Base-by-base conservation (phyloP, 495 filamentous ascomycete species). In the Amorphotheca resinae region DNA sequence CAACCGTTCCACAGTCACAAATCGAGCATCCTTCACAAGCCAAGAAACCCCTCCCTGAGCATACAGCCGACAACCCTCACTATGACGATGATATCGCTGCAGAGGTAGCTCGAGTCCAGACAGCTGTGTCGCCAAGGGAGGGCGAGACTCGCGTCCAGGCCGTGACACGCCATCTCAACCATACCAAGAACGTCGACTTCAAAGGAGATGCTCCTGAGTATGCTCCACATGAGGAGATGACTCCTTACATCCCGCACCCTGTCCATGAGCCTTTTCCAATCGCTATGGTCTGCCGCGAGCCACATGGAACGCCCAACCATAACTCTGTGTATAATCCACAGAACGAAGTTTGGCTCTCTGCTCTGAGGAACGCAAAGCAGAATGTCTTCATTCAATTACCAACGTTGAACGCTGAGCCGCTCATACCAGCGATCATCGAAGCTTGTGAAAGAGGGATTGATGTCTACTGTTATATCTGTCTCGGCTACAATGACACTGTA, bases 401-500 rank as follows among this genome's bases (percentile, higher is more conserved):
- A 0, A 79, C 80, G 28, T 69, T 88, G 37, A 88, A 88, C 52
- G 80, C 82, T 9, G 72, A 70, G 42, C 75, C 79, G 0, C 65
- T 84, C 0, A 43, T 82, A 1, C 70, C 78, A 1, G 74, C 77
- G 2, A 61, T 87, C 17, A 44, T 68, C 1, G 68, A 70, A 15
- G 81, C 82, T 1, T 70, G 75, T n/a, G 67, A 74, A 38, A 67
- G 80, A 12, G 80, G 80, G 11, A 62, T 85, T 2, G 60, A 72
- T 9, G 76, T 87, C 1, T 73, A 70, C 2, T 78, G 69, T 53
- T 86, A 84, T 44, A 60, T 87, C 16, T 84, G 79, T 41, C 68
- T 87, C 1, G 80, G 83, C 1, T 88, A 88, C 56, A 87, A 87
- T 49, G 82, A 88, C 46, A 64, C 76, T 6, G 67, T 69, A 50